Conservation (phyloP, 2,329 filamentous ascomycete genomes). For the Aureobasidium namibiae region DNA sequence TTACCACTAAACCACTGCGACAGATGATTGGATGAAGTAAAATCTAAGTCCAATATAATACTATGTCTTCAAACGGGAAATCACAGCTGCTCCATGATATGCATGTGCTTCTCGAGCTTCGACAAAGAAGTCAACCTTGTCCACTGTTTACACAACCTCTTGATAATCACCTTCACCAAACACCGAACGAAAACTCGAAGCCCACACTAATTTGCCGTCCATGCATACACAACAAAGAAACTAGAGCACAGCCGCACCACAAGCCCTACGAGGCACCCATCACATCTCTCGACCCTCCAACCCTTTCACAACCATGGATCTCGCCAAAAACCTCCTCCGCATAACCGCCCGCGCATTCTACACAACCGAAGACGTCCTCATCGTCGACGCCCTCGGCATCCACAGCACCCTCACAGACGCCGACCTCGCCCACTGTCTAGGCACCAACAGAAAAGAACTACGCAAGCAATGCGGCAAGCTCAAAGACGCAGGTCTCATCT, state of each 20-base stretch:
- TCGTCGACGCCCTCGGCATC: conserved; percentile 70
- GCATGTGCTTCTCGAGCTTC: not conserved
- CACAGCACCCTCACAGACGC: conserved; percentile 72
- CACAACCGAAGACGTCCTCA: conserved; percentile 71
- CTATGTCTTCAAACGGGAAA: not conserved
- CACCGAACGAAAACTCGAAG: not conserved
- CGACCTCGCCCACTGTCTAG: conserved; percentile 78
- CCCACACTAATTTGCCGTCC: not conserved
- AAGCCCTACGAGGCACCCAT: not conserved
- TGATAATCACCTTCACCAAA: not conserved
- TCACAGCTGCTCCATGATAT: not conserved
- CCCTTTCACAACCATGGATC: conserved; percentile 41
- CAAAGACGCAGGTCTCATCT: conserved; percentile 76
- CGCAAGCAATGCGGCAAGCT: conserved; percentile 82
- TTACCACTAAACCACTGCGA: conserved; percentile 14
- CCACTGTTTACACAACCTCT: not conserved
- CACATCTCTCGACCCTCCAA: not conserved
- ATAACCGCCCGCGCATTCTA: conserved; percentile 83
- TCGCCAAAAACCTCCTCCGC: conserved; percentile 72
- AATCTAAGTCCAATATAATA: not conserved
- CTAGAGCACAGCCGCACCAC: not conserved
- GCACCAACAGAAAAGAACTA: conserved; percentile 84
- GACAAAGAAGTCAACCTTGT: not conserved
- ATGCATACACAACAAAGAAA: not conserved
- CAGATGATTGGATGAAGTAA: not conserved